A percentile compares a stretch with the other conserved stretches of the same genome.
These are phyloP conservation scores for Backusella westeae DNA, from an alignment of 192 early-diverging fungal genomes.

Conservation along the genomic window DNA sequence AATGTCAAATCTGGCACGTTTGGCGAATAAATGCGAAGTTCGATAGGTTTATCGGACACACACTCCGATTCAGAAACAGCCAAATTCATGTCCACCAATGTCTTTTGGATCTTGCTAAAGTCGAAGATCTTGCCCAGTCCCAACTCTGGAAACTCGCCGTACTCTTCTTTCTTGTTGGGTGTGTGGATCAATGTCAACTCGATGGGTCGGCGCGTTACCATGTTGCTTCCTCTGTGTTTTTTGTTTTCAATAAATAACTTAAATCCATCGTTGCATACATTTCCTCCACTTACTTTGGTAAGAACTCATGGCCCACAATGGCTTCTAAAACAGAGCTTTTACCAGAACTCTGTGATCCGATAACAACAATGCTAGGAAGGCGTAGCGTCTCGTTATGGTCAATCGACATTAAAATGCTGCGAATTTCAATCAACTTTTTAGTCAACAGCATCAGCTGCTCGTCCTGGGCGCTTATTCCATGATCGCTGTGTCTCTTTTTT, in stretches of 20 bases:
- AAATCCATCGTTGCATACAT: not conserved
- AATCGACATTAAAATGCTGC: slow-evolving; percentile 89
- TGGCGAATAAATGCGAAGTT: slow-evolving; percentile 81
- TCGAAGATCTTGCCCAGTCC: slow-evolving; percentile 88
- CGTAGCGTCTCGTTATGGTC: slow-evolving; percentile 72
- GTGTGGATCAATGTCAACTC: slow-evolving; percentile 85
- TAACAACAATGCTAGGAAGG: slow-evolving; percentile 87
- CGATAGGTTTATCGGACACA: slow-evolving; percentile 80
- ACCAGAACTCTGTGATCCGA: slow-evolving; percentile 83
- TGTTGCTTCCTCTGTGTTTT: slow-evolving; percentile 61
- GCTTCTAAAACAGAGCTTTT: slow-evolving; percentile 87
- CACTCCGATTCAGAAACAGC: slow-evolving; percentile 93
- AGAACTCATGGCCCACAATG: slow-evolving; percentile 82
- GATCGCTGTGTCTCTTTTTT: not conserved
- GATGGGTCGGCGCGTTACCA: slow-evolving; percentile 83
- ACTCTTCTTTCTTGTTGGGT: slow-evolving; percentile 70
- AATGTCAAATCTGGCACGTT: slow-evolving; percentile 81
- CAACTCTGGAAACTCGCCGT: slow-evolving; percentile 83
- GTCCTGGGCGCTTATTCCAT: slow-evolving; percentile 55
- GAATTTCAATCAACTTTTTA: slow-evolving; percentile 92
- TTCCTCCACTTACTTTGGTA: slow-evolving; percentile 65
- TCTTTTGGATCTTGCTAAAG: slow-evolving; percentile 88
- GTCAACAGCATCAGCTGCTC: slow-evolving; percentile 85
- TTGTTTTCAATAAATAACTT: not conserved
- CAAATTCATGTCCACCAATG: slow-evolving; percentile 91